Evolutionary conservation across 1,284 basidiomycete genomes (phyloP).

Genomic region (Ceratobasidium theobromae): DNA sequence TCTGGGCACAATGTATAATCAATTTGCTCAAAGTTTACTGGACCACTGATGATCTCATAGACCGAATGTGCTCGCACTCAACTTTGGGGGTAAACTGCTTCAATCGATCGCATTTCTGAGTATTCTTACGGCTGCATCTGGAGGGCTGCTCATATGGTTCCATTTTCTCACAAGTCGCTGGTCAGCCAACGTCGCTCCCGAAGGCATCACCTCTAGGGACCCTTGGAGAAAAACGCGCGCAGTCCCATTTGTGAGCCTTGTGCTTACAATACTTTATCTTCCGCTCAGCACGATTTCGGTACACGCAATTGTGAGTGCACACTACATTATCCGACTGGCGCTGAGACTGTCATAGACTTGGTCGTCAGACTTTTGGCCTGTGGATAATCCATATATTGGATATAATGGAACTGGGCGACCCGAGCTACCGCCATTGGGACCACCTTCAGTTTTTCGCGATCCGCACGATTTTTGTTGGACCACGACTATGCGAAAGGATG

Average conservation of each 20-base stretch:
- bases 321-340: background rate
- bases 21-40: background rate
- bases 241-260: slow-evolving; percentile 62
- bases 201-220: slow-evolving; percentile 55
- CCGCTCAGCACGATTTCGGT: slow-evolving; percentile 70
- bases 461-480: slow-evolving; percentile 79
- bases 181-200: slow-evolving; percentile 50
- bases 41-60: slow-evolving; percentile 44
- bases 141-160: slow-evolving; percentile 58
- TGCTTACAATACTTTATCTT: slow-evolving; percentile 65
- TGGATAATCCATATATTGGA: slow-evolving; percentile 66
- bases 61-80: slow-evolving; percentile 68
- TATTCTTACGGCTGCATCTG: slow-evolving; percentile 57
- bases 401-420: slow-evolving; percentile 52
- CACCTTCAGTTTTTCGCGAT: slow-evolving; percentile 57
- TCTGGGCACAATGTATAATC: slow-evolving; percentile 60
- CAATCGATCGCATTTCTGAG: slow-evolving; percentile 58
- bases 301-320: slow-evolving; percentile 53
- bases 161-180: slow-evolving; percentile 51
- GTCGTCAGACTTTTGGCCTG: slow-evolving; percentile 72
- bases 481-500: slow-evolving; percentile 67
- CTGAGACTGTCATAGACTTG: slow-evolving; percentile 46
- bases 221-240: slow-evolving; percentile 49
- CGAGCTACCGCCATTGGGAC: slow-evolving; percentile 53
- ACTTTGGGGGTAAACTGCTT: slow-evolving; percentile 58